A percentile compares a stretch with the other conserved stretches of the same genome.
Evolutionary conservation across 208 protist species (phyloP).

Genomic region (Naegleria fowleri): DNA sequence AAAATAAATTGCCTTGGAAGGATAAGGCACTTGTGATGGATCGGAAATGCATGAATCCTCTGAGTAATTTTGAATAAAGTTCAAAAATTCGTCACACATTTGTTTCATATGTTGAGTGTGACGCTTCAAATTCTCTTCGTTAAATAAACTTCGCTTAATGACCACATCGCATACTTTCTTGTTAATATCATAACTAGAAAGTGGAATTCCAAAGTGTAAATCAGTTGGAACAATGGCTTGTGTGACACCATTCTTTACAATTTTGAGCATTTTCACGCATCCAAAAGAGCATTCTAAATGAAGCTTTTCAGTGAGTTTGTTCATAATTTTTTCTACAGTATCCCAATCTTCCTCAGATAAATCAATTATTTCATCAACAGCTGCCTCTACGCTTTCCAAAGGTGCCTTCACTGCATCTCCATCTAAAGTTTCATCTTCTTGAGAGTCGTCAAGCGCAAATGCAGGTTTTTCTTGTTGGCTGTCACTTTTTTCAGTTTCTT

Average conservation of each 20-base stretch:
- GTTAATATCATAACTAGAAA: background rate
- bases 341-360: background rate
- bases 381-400: background rate
- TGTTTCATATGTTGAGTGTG: background rate
- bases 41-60: background rate
- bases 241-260: background rate
- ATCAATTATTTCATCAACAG: background rate
- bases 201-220: constrained; percentile 17
- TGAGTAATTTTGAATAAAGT: background rate
- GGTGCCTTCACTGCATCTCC: no score
- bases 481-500: background rate
- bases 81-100: constrained; percentile 18
- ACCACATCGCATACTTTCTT: background rate
- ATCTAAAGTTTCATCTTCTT: background rate
- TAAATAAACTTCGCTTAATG: background rate
- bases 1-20: background rate
- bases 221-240: background rate
- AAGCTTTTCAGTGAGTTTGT: background rate
- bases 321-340: background rate
- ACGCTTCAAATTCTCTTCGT: background rate
- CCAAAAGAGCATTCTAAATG: constrained; percentile 19
- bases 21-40: background rate
- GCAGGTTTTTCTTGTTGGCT: background rate
- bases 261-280: background rate
- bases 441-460: background rate